Base-by-base conservation (phyloP, 371 early-diverging fungal genomes). In the Entomophthora muscae region DNA sequence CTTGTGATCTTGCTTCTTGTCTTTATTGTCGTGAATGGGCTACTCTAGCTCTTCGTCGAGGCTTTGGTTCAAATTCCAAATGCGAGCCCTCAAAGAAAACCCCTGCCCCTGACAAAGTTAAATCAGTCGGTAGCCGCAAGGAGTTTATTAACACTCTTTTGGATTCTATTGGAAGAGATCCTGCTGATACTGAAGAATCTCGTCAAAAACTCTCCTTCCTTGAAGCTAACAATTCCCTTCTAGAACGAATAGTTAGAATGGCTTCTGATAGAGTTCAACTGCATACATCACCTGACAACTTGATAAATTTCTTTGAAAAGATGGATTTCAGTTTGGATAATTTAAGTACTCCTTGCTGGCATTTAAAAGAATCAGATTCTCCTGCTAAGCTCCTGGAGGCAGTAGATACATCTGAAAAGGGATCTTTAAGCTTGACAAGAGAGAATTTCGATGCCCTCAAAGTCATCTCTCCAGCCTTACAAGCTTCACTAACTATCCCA, bases 11-110 rank as follows among this genome's bases (percentile, higher is more conserved):
- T 62, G 80, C 76, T 33, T 80, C 83, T 57, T 84, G 85, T 69
- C 78, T 84, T 56, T 88, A 83, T 64, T 89, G 89, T 65, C 85
- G 89, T 53, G 89, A 89, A 70, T 89, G 89, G 89, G 84, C 86
- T 27, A 83, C 81, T 63, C 84, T 76, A 72, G 82, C 88, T 17
- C 86, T 88, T 68, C 83, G 85, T 65, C 84, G 84, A 71, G 83
- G 78, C 27, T 80, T 79, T 66, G 70, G 71, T 23, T 76, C 74
- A 71, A 70, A 65, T 57, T 73, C 76, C 13, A 76, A 76, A 63
- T 72, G 72, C 7, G 75, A 74, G 61, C 7, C 7, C 24, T 52
- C 30, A 5, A 17, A 42, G 42, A 42, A 5, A 42, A 17, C 42
- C 42, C 5, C 5, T 17, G 10, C 5, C 10, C 42, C 17, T 10